These are phyloP conservation scores for Discostella stelligeroides DNA, from an alignment of 108 stramenopile genomes.

Conservation along the genomic window DNA sequence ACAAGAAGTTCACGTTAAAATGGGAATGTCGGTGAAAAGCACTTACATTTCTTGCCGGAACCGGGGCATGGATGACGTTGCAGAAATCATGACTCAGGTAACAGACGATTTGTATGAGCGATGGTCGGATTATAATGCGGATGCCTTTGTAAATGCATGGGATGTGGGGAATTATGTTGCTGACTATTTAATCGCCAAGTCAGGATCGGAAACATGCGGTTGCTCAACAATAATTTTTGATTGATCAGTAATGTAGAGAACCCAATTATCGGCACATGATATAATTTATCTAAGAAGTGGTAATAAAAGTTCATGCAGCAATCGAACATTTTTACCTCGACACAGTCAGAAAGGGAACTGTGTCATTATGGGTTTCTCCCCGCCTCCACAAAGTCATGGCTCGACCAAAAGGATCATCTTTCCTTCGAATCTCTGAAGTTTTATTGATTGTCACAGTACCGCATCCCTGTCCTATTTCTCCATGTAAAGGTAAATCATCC, in stretches of 20 bases:
- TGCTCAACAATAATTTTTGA: slow-evolving; percentile 66
- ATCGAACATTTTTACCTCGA: background rate
- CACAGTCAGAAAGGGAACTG: slow-evolving; percentile 52
- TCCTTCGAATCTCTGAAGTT: slow-evolving; percentile 54
- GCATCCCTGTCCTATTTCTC: background rate
- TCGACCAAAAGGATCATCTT: slow-evolving; percentile 66
- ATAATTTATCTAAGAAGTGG: too few species aligned
- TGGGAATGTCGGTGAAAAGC: slow-evolving; percentile 69
- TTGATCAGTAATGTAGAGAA: too few species aligned
- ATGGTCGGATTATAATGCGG: slow-evolving; percentile 75
- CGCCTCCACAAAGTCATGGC: slow-evolving; percentile 70
- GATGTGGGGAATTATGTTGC: slow-evolving; percentile 84
- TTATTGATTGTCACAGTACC: slow-evolving; percentile 39
- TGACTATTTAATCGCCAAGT: slow-evolving; percentile 70
- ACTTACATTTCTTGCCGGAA: slow-evolving; percentile 67
- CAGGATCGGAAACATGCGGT: slow-evolving; percentile 74
- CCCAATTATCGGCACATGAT: too few species aligned
- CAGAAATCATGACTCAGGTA: slow-evolving; percentile 75
- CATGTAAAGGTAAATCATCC: background rate
- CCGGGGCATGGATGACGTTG: slow-evolving; percentile 61
- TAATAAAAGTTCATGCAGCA: background rate
- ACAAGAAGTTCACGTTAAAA: slow-evolving; percentile 74
- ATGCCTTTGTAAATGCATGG: slow-evolving; percentile 89
- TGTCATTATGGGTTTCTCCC: slow-evolving; percentile 61
- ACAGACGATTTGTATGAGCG: slow-evolving; percentile 64